phyloP scores from a whole-genome alignment of 805 yeast species.

The Saturnispora besseyi region DNA sequence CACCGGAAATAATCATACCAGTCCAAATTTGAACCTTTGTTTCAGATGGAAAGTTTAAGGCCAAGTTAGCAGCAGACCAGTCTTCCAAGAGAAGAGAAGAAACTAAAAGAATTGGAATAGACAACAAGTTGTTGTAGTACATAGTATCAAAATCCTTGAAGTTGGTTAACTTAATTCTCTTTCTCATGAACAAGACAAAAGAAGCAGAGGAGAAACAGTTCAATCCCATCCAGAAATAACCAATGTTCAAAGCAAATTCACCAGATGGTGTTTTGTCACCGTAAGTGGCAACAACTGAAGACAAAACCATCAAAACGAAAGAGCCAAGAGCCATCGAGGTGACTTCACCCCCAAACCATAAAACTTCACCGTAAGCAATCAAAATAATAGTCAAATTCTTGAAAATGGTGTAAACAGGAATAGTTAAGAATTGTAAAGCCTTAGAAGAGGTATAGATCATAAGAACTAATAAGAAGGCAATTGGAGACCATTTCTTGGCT shows the following conservation, averaged over 20 bases:
- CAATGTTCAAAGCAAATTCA: slow-evolving; percentile 44
- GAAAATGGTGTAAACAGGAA: slow-evolving; percentile 96
- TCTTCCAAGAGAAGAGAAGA: slow-evolving; percentile 78
- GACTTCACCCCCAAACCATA: slow-evolving; percentile 93
- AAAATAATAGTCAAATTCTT: slow-evolving; percentile 93
- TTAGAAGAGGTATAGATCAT: slow-evolving; percentile 97
- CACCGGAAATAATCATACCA: slow-evolving; percentile 88
- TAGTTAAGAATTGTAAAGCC: slow-evolving; percentile 82
- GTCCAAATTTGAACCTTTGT: slow-evolving; percentile 59
- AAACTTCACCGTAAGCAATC: slow-evolving; percentile 96
- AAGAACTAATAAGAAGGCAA: slow-evolving; percentile 75
- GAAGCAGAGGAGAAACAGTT: slow-evolving; percentile 94
- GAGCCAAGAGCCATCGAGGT: slow-evolving; percentile 85
- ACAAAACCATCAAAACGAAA: slow-evolving; percentile 84
- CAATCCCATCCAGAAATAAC: slow-evolving; percentile 94
- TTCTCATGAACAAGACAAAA: slow-evolving; percentile 91
- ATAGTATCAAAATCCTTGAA: slow-evolving; percentile 96
- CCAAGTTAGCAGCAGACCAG: slow-evolving; percentile 80
- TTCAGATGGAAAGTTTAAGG: slow-evolving; percentile 67
- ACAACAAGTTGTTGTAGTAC: slow-evolving; percentile 93
- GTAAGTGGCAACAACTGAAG: slow-evolving; percentile 92
- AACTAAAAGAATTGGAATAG: slow-evolving; percentile 78
- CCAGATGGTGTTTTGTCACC: slow-evolving; percentile 45
- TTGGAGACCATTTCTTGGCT: slow-evolving; percentile 94
- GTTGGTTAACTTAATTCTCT: slow-evolving; percentile 93